Evolutionary conservation across 108 stramenopile genomes (phyloP), one percentile per base, ranked within the genome.

Genomic region (Nitzschia inconspicua): DNA sequence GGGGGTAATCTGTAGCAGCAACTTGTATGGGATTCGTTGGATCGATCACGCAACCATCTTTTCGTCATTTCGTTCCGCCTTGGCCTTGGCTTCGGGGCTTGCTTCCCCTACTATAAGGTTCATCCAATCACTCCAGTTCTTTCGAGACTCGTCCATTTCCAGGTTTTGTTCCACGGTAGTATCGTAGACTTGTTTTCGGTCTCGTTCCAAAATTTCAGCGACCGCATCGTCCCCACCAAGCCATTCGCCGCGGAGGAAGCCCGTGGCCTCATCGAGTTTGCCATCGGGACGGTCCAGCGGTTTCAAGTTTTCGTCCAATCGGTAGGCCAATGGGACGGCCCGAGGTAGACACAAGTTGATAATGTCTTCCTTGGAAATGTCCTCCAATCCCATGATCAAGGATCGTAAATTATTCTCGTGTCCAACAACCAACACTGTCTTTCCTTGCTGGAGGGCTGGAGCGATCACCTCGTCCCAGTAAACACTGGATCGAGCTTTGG

Each of bases 401-500:
- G 95, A 96, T 3, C 98, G 85, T 9, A 97, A 70, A 63, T 94
- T 92, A 70, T 97, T 97, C 63, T 97, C 98, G 63, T 98, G 98
- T 18, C 95, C 96, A n/a, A 91, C 95, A 52, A 98, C 76, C 0
- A 98, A 68, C 7, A 98, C 57, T 0, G 87, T 88, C 79, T 97
- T 96, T 10, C 96, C 95, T 23, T 73, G 60, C 13, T 71, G 75
- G 29, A 98, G 75, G 23, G 71, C 63, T 2, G 95, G 96, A 14
- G 73, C 86, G 50, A 98, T 83, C 16, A 70, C 62, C 23, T 83
- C 68, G 57, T 98, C 91, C 96, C 96, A 98, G 51, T 88, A 94
- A 0, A 86, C 78, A 23, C 85, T 73, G 19, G 93, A 88, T 3
- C 96, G 84, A 36, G 82, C 78, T 57, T 80, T 63, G 18, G 96